Base-by-base conservation (phyloP, 2,329 filamentous ascomycete genomes). In the Cladophialophora chaetospira region DNA sequence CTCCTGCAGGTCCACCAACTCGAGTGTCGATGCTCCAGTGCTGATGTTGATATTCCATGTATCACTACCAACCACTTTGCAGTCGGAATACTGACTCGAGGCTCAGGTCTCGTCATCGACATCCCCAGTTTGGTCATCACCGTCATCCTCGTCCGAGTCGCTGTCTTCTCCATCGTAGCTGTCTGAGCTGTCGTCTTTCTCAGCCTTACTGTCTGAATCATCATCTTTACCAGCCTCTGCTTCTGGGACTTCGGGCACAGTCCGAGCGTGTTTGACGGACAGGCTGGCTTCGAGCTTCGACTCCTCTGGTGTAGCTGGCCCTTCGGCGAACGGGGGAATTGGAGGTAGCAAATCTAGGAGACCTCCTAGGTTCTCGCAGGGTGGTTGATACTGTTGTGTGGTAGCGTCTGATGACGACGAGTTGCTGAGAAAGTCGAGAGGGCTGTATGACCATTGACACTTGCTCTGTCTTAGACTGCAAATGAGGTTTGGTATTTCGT, bases 371-470 rank as follows among this genome's bases (percentile, higher is more conserved):
- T 17, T 25, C 42, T 26, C 21, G 23, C 29, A 15, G 5, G n/a
- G 36, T 40, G n/a, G 15, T 35, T 15, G 29, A 17, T 11, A 9
- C 13, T 17, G 35, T n/a, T n/a, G n/a, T n/a, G 48, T 13, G 3
- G n/a, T 17, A 40, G 48, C 21, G n/a, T 17, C 17, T 52, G 53
- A 21, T 8, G 45, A 49, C 5, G 33, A 11, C 9, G 31, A 17
- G 19, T 26, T 47, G 19, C 26, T n/a, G 2, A 36, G 15, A 51
- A 10, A 35, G 28, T 48, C 46, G 13, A 59, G 42, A n/a, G 52
- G 45, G 23, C 52, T 59, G 42, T 59, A 59, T 26, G 46, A 47
- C 57, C 57, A 59, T 19, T 15, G 28, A 31, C 57, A 59, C 15
- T 13, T 6, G 9, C 47, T 26, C 5, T 29, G 11, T 4, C 21